phyloP scores from a whole-genome alignment of 495 filamentous ascomycete genomes.

The Xylaria venustula region DNA sequence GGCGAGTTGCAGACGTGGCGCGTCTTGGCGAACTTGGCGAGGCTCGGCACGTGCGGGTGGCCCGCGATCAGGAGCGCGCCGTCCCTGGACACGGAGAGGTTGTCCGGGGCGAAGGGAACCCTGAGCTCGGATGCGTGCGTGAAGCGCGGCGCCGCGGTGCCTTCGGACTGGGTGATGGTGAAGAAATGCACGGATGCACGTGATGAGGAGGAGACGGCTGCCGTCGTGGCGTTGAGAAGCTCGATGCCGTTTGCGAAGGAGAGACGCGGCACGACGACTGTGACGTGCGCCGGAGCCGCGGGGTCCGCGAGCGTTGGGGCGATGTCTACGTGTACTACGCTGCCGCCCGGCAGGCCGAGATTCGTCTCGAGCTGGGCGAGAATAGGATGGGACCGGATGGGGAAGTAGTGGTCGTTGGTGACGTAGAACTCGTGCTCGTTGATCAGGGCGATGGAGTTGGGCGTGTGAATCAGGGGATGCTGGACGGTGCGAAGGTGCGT shows the following conservation, averaged over 20 bases:
- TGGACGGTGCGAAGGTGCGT: slow-evolving; percentile 48
- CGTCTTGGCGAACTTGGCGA: slow-evolving; percentile 25
- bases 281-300: slow-evolving; percentile 18
- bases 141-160: slow-evolving; percentile 15
- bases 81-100: slow-evolving; percentile 37
- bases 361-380: slow-evolving; percentile 36
- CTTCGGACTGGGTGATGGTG: slow-evolving; percentile 14
- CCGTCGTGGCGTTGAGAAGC: slow-evolving; percentile 33
- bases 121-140: slow-evolving; percentile 19
- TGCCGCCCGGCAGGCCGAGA: slow-evolving; percentile 32
- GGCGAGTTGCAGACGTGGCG: slow-evolving; percentile 25
- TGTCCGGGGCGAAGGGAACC: slow-evolving; percentile 39
- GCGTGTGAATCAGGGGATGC: slow-evolving; percentile 50
- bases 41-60: slow-evolving; percentile 35
- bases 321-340: slow-evolving; percentile 40
- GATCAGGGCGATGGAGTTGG: slow-evolving; percentile 56
- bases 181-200: slow-evolving; percentile 35
- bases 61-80: slow-evolving; percentile 42
- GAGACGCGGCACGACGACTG: slow-evolving; percentile 17
- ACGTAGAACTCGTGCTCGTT: slow-evolving; percentile 53
- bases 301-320: slow-evolving; percentile 38
- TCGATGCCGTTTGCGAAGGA: slow-evolving; percentile 29
- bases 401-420: slow-evolving; percentile 58
- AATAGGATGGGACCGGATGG: slow-evolving; percentile 12
- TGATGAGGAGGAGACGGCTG: slow-evolving; percentile 39